Evolutionary conservation across 169 alveolate genomes (phyloP).

Genomic region (Cryptosporidium xiaoi): DNA sequence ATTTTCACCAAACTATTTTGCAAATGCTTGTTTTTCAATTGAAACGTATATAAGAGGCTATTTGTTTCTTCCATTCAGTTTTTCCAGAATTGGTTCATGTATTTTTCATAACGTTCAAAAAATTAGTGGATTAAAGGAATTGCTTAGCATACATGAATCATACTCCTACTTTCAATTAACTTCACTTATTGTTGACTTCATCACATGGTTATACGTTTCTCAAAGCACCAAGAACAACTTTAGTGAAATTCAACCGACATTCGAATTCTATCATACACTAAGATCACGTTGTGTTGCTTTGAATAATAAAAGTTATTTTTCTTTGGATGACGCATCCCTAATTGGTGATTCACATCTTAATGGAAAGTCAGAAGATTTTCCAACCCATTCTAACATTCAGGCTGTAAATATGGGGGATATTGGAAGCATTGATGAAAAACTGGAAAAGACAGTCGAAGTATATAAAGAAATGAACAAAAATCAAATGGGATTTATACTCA

Average conservation of each 20-base stretch:
- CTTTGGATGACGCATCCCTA: neutral
- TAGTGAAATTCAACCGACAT: neutral
- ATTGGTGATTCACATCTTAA: neutral
- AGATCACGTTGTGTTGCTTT: neutral
- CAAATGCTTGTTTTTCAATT: conserved; percentile 18
- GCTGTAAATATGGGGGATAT: neutral
- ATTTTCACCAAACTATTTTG: neutral
- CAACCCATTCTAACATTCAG: neutral
- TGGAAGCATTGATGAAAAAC: conserved; percentile 7
- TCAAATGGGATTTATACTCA: conserved; percentile 6
- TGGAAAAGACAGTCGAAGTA: conserved; percentile 3
- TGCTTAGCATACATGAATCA: neutral
- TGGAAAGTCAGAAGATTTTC: neutral
- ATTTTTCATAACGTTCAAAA: neutral
- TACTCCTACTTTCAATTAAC: conserved; percentile 18
- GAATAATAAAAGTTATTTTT: neutral
- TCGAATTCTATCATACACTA: neutral
- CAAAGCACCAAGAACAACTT: too few relatives aligned
- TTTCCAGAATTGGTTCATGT: conserved; percentile 37
- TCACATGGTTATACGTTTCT: conserved; percentile 1
- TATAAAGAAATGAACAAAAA: conserved; percentile 12
- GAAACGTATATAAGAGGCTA: conserved; percentile 31
- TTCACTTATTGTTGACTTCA: conserved; percentile 9
- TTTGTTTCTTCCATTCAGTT: conserved; percentile 31
- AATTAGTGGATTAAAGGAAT: too few relatives aligned